phyloP scores from a whole-genome alignment of 2,329 filamentous ascomycete genomes.

The Calonectria honghensis region DNA sequence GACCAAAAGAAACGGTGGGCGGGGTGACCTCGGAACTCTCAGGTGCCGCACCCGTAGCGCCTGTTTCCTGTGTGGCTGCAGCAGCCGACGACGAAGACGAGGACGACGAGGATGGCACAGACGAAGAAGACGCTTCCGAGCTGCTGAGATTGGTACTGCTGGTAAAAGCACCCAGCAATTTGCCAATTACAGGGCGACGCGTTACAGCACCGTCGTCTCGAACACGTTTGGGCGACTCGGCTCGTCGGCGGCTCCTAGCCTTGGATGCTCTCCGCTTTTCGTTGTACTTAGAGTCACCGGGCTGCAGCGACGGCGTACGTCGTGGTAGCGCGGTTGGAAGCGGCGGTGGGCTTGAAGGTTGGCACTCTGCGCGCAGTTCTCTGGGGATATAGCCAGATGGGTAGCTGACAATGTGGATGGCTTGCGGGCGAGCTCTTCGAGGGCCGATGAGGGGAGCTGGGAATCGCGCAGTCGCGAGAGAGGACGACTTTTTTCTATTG shows the following conservation, averaged over 20 bases:
- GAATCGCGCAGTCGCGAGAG: conserved; percentile 51
- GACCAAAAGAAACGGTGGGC: conserved; percentile 32
- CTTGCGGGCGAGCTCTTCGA: conserved; percentile 62
- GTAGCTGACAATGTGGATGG: conserved; percentile 66
- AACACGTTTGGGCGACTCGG: conserved; percentile 36
- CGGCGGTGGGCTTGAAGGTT: conserved; percentile 44
- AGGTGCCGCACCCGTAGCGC: conserved; percentile 23
- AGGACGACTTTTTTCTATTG: conserved; percentile 51
- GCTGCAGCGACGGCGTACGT: conserved; percentile 49
- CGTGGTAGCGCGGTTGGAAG: conserved; percentile 38
- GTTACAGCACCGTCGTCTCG: conserved; percentile 33
- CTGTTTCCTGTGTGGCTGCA: background rate
- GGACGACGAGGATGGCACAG: conserved; percentile 19
- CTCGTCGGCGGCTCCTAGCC: conserved; percentile 58
- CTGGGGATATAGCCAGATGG: conserved; percentile 66
- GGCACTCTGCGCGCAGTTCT: conserved; percentile 61
- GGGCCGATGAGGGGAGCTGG: conserved; percentile 64
- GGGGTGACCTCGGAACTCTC: conserved; percentile 33
- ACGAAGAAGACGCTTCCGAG: background rate
- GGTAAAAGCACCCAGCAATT: conserved; percentile 39
- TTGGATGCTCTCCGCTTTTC: conserved; percentile 43
- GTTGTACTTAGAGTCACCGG: conserved; percentile 35
- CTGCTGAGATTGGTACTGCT: conserved; percentile 21
- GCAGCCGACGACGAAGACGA: conserved; percentile 22
- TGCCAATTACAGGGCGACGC: conserved; percentile 39